A percentile compares a stretch with the other conserved stretches of the same genome.
Evolutionary conservation across 768 basidiomycete genomes (phyloP).

Genomic region (Clavaria fumosa): DNA sequence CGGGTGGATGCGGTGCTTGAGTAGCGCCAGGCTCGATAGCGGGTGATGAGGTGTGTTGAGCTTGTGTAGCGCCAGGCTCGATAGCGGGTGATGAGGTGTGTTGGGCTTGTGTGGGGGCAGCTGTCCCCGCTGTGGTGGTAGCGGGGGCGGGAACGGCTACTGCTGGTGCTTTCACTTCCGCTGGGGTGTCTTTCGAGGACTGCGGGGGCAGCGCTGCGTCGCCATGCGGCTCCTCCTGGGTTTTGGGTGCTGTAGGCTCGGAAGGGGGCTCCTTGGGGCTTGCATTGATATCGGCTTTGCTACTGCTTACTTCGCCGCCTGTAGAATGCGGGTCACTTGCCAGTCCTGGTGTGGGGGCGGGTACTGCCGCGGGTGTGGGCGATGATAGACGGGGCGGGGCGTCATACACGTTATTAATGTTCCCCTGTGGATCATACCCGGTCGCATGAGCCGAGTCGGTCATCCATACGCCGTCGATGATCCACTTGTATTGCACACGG

Average conservation of each 20-base stretch:
- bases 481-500: slow-evolving; percentile 60
- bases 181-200: too few species aligned
- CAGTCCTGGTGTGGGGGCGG: slow-evolving; percentile 5
- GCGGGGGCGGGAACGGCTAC: too few species aligned
- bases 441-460: slow-evolving; percentile 38
- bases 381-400: slow-evolving; percentile 31
- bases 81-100: too few species aligned
- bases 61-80: too few species aligned
- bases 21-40: too few species aligned
- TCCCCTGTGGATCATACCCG: slow-evolving; percentile 46
- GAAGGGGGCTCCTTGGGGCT: neutral
- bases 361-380: slow-evolving; percentile 6
- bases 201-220: slow-evolving; percentile 10
- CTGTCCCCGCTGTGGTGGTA: too few species aligned
- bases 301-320: neutral
- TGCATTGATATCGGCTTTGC: neutral
- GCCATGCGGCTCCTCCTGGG: slow-evolving; percentile 4
- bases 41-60: too few species aligned
- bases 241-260: neutral
- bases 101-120: too few species aligned
- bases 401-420: slow-evolving; percentile 52
- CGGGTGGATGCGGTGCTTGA: too few species aligned
- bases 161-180: too few species aligned
- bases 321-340: neutral
- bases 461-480: slow-evolving; percentile 62